Conservation (phyloP, 495 filamentous ascomycete species). For the Penicillium coffeae region DNA sequence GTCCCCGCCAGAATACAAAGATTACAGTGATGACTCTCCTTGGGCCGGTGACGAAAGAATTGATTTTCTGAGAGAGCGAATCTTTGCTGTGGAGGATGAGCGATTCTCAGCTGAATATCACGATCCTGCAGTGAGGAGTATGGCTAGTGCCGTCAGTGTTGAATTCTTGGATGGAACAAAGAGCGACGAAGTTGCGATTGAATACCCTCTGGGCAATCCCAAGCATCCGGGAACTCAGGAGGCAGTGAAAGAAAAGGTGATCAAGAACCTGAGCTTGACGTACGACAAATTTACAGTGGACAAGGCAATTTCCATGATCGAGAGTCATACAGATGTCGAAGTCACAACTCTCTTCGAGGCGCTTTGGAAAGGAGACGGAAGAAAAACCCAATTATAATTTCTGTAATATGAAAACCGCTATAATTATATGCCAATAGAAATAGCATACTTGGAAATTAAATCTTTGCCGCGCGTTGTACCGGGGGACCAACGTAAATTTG, state of each 20-base stretch:
- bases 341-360: background rate
- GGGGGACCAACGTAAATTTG: background rate
- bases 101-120: conserved; percentile 2
- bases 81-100: conserved; percentile 15
- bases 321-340: background rate
- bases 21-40: conserved; percentile 34
- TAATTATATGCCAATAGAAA: background rate
- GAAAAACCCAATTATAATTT: background rate
- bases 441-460: background rate
- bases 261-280: background rate
- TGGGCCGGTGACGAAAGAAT: conserved; percentile 23
- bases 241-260: background rate
- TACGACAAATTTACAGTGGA: background rate
- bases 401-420: background rate
- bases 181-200: conserved; percentile 74
- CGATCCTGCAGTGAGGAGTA: conserved; percentile 26
- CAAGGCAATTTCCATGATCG: background rate
- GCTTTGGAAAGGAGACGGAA: background rate
- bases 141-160: conserved; percentile 17
- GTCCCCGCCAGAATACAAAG: conserved; percentile 19
- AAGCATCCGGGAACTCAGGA: background rate
- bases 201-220: conserved; percentile 65
- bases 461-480: background rate
- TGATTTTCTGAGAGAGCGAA: conserved; percentile 29
- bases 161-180: conserved; percentile 28